A percentile compares a stretch with the other conserved stretches of the same genome.
These are phyloP conservation scores for Apostasia shenzhenica DNA, from an alignment of 106 monocot genomes.

Conservation along the genomic window DNA sequence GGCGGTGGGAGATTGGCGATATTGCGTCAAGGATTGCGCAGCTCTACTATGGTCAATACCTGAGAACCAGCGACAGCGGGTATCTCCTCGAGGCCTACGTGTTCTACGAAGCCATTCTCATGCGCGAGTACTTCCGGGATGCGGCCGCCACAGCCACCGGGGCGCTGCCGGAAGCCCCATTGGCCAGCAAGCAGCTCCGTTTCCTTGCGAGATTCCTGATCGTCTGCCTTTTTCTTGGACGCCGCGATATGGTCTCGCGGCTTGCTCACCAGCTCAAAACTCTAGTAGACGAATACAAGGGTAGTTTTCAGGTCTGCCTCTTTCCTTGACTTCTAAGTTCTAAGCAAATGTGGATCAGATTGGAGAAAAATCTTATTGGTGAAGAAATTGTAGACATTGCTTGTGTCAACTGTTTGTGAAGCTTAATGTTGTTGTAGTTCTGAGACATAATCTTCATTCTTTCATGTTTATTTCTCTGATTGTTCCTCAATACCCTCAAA, in stretches of 20 bases:
- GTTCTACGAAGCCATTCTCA: constrained; percentile 61
- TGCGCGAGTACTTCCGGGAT: constrained; percentile 56
- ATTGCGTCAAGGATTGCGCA: constrained; percentile 74
- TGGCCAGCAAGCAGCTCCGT: constrained; percentile 70
- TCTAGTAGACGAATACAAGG: constrained; percentile 48
- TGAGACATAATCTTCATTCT: too few relatives aligned
- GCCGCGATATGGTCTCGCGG: constrained; percentile 49
- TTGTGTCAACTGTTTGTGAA: too few relatives aligned
- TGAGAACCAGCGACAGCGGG: constrained; percentile 44
- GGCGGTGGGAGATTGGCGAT: constrained; percentile 75
- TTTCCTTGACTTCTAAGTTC: not conserved
- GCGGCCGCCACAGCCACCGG: constrained; percentile 1
- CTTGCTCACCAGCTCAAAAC: constrained; percentile 35
- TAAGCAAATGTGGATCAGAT: too few relatives aligned
- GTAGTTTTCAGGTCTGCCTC: constrained; percentile 29
- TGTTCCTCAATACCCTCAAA: too few relatives aligned
- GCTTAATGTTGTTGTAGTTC: too few relatives aligned
- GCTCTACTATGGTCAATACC: constrained; percentile 62
- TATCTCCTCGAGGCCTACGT: constrained; percentile 53
- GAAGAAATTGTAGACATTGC: too few relatives aligned
- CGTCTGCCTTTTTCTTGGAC: constrained; percentile 49
- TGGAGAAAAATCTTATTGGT: too few relatives aligned
- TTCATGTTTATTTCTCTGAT: too few relatives aligned
- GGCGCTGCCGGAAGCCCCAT: constrained; percentile 24
- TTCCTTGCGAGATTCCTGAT: constrained; percentile 60